Evolutionary conservation across 768 basidiomycete genomes (phyloP), one percentile per base, ranked within the genome.

Genomic region (Phaffia australis): DNA sequence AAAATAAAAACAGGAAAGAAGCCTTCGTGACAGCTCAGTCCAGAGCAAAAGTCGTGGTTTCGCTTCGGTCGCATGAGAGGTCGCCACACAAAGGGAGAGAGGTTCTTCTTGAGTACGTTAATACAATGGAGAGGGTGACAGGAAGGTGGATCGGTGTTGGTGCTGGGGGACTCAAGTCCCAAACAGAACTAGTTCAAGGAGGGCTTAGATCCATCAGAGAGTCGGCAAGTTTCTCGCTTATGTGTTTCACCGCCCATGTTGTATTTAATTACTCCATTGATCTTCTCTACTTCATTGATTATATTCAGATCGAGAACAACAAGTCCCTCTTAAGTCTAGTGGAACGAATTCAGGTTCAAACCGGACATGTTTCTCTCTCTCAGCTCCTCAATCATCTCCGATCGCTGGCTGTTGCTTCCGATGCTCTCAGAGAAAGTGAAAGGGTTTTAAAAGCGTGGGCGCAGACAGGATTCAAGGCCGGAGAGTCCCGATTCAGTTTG

Each of bases 41-140:
- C 11, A 56, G 64, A 15, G 6, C n/a, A 14, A 29, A 46, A 18
- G 58, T 65, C 11, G 27, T 51, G 30, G 3, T 9, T 18, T 60
- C 52, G 29, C 58, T 65, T 1, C 3, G 21, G 0, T 35, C 35
- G 1, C 49, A 49, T 27, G 64, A 58, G 5, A 6, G 35, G 18
- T 15, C 23, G 8, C 64, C 64, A 4, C 27, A 23, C 6, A 46
- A 52, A 14, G 48, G 57, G 4, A 48, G 56, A 5, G 64, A 65
- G 30, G 64, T 65, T 15, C 58, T 65, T 9, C 57, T 65, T 30
- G 64, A 65, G 49, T 59, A 60, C 64, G 48, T 65, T 49, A 58
- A n/a, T 5, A 47, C 29, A 16, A 66, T 60, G 51, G 65, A 66
- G 50, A 47, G 49, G n/a, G 57, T 56, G 51, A 60, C 61, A 5